Conservation (phyloP, 2,329 filamentous ascomycete species). For the Xylaria sp. region DNA sequence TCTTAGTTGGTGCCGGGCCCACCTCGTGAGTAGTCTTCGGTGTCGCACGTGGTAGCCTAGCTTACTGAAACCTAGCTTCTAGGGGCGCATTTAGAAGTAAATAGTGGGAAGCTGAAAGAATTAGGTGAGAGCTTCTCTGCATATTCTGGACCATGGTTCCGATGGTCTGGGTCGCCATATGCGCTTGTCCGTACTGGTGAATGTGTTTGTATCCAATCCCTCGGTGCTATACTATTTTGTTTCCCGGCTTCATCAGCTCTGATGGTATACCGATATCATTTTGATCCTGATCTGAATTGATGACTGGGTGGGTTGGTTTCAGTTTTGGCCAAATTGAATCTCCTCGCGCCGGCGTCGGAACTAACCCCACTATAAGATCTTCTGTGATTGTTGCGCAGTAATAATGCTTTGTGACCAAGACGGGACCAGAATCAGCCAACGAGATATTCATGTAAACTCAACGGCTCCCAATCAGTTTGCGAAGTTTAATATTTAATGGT, state of each 20-base stretch:
- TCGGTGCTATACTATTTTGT: constrained; percentile 7
- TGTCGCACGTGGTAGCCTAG: constrained; percentile 28
- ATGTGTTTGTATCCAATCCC: constrained; percentile 8
- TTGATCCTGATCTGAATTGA: no score
- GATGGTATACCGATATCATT: no score
- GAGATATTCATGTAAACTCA: neutral
- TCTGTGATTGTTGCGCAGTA: neutral
- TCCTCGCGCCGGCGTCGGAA: neutral
- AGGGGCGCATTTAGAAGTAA: constrained; percentile 11
- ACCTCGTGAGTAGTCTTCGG: constrained; percentile 1
- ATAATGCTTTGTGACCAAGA: no score
- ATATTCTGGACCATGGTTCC: constrained; percentile 19
- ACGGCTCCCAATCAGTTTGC: neutral
- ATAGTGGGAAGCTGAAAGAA: constrained; percentile 1
- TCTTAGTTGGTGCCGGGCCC: constrained; percentile 16
- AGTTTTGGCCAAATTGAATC: neutral
- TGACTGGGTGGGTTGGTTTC: no score
- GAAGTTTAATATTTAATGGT: neutral
- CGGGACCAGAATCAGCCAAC: neutral
- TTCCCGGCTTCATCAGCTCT: neutral
- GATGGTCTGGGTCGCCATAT: constrained; percentile 13
- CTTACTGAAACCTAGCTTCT: constrained; percentile 13
- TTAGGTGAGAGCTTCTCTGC: constrained; percentile 16
- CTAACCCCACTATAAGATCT: no score
- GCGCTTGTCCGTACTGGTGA: neutral